Evolutionary conservation across 164 flowering plant species (phyloP).

Genomic region (Umbellularia californica): DNA sequence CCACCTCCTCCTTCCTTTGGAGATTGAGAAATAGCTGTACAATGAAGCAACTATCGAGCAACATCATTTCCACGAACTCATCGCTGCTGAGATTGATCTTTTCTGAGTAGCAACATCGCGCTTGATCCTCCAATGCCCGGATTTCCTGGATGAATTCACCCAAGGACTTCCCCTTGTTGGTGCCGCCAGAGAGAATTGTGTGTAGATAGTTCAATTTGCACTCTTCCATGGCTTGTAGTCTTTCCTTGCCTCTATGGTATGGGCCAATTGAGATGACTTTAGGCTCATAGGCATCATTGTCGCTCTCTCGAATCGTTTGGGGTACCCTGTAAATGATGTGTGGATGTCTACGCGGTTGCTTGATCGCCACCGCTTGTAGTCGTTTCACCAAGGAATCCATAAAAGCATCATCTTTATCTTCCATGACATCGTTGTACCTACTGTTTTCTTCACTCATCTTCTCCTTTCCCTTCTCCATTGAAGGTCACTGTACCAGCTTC

Average conservation of each 20-base stretch:
- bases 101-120: conserved; percentile 53
- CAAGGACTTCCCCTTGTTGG: conserved; percentile 34
- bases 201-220: conserved; percentile 54
- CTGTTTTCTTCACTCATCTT: background rate
- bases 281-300: conserved; percentile 32
- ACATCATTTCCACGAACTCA: conserved; percentile 65
- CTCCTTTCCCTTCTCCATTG: background rate
- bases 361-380: background rate
- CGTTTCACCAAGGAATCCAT: background rate
- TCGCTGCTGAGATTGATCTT: conserved; percentile 26
- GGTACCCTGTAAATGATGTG: conserved; percentile 14
- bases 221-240: conserved; percentile 49
- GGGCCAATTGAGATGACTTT: conserved; percentile 69
- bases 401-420: background rate
- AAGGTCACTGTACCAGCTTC: no score
- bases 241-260: conserved; percentile 47
- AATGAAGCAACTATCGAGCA: conserved; percentile 57
- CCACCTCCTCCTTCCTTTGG: conserved; percentile 13
- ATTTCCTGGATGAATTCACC: conserved; percentile 31
- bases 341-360: background rate
- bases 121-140: conserved; percentile 32
- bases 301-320: background rate
- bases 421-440: no score
- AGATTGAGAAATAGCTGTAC: conserved; percentile 46
- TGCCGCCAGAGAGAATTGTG: conserved; percentile 34